phyloP scores from a whole-genome alignment of 116 monocot species.

The Trichopus zeylanicus region DNA sequence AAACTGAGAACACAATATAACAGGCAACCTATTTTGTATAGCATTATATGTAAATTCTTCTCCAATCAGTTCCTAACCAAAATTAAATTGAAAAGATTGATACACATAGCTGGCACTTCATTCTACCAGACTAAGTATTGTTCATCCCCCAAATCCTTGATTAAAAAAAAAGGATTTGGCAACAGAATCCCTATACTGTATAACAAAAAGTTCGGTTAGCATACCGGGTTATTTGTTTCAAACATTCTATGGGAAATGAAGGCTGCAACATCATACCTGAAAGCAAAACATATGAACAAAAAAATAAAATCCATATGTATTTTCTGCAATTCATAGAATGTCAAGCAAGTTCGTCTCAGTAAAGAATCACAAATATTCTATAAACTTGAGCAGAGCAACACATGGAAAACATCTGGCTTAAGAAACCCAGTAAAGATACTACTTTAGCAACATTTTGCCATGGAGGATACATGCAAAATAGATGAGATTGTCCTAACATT shows the following conservation, averaged over 20 bases:
- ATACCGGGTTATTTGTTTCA: conserved; percentile 83
- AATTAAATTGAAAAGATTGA: background rate
- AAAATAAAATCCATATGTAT: background rate
- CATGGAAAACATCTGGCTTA: background rate
- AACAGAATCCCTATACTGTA: background rate
- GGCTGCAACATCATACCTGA: conserved; percentile 89
- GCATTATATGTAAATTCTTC: background rate
- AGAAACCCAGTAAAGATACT: background rate
- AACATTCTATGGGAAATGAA: conserved; percentile 74
- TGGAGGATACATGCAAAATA: no score
- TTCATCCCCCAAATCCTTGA: no score
- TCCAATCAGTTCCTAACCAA: background rate
- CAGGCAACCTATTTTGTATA: background rate
- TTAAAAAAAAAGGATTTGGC: background rate
- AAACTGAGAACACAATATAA: background rate
- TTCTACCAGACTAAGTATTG: background rate
- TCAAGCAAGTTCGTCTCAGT: background rate
- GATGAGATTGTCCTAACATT: no score
- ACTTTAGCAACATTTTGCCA: background rate
- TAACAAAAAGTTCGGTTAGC: background rate
- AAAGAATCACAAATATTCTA: background rate
- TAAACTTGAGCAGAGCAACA: background rate
- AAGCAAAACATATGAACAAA: conserved; percentile 10
- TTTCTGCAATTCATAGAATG: background rate
- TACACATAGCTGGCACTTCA: background rate